Percentiles rank a stretch among this genome's conserved stretches.
Conservation (phyloP, 2,329 filamentous ascomycete species). For the Sporothrix sp. region DNA sequence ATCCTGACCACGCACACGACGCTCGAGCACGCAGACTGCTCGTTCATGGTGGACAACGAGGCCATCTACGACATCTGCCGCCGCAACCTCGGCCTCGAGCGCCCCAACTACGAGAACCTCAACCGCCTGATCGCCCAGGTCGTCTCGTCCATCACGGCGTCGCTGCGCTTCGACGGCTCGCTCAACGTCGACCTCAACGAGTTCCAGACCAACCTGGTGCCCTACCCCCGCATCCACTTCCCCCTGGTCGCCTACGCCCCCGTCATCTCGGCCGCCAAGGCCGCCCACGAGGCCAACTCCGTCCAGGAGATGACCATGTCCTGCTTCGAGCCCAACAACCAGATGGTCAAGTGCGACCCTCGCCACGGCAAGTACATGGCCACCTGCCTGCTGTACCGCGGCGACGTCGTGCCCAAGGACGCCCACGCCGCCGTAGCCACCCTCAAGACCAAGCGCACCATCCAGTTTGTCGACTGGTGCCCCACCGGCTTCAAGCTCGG, state of each 20-base stretch:
- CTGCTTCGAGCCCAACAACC: conserved; percentile 99
- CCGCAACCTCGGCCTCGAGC: conserved; percentile 92
- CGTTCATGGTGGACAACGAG: conserved; percentile 99
- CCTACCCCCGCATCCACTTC: conserved; percentile 98
- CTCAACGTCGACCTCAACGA: conserved; percentile 99
- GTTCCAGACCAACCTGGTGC: conserved; percentile 99
- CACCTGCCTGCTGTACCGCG: conserved; percentile 94
- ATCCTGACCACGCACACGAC: conserved; percentile 98
- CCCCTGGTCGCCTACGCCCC: conserved; percentile 93
- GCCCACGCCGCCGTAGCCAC: conserved; percentile 85
- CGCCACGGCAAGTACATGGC: conserved; percentile 99
- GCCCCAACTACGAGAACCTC: conserved; percentile 96
- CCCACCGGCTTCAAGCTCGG: conserved; percentile 99
- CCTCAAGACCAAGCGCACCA: conserved; percentile 98
- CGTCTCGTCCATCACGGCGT: conserved; percentile 96
- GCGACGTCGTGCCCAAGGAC: conserved; percentile 95
- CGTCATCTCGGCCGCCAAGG: conserved; percentile 90
- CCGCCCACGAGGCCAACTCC: conserved; percentile 94
- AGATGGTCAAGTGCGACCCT: conserved; percentile 99
- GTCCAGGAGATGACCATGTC: conserved; percentile 98
- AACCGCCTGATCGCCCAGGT: conserved; percentile 99
- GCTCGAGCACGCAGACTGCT: conserved; percentile 98
- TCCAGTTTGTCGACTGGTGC: conserved; percentile 99
- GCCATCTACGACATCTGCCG: conserved; percentile 99
- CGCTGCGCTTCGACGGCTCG: conserved; percentile 95